Evolutionary conservation across 106 monocot genomes (phyloP), one percentile per base, ranked within the genome.

Genomic region (Dioscorea alata): DNA sequence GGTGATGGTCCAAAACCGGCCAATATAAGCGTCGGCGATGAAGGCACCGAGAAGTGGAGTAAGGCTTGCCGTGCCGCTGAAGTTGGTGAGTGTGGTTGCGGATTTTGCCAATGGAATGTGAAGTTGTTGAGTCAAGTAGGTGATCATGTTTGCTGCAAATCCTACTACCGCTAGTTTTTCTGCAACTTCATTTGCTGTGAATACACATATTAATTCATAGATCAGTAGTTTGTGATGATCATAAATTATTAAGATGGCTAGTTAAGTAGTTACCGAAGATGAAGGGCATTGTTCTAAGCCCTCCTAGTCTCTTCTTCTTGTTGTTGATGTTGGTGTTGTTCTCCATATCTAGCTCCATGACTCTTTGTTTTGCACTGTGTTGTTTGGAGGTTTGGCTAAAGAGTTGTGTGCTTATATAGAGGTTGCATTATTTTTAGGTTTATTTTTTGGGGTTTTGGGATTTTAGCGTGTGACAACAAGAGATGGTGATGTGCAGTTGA

Each of bases 51-150:
- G 61, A 6, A 94, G 78, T 13, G 94, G 90, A 17, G 87, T 87
- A 23, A 90, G 58, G 82, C 90, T 85, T 33, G 90, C 84, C 23
- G 87, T 81, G 73, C 90, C 94, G 65, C 76, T 65, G 72, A 90
- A 94, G 86, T 90, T 94, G 8, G 90, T 94, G 65, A 90, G 77
- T n/a, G 94, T 90, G 65, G 59, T 90, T 69, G 94, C 90, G n/a
- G 90, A 84, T 67, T 90, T 85, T 13, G 76, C 69, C 15, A 85
- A 68, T 0, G 94, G 94, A 82, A 94, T 71, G 71, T 90, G 84
- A 13, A 90, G 82, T 78, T 94, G 80, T 63, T 82, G 71, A 2
- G 94, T 94, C 16, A 94, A 60, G 75, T 94, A 94, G 4, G 66
- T 84, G 19, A 94, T 65, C 93, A 94, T 94, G 90, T 94, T 94